A percentile compares a stretch with the other conserved stretches of the same genome.
Conservation (phyloP, 495 filamentous ascomycete species). For the Lophiostoma macrostomum region DNA sequence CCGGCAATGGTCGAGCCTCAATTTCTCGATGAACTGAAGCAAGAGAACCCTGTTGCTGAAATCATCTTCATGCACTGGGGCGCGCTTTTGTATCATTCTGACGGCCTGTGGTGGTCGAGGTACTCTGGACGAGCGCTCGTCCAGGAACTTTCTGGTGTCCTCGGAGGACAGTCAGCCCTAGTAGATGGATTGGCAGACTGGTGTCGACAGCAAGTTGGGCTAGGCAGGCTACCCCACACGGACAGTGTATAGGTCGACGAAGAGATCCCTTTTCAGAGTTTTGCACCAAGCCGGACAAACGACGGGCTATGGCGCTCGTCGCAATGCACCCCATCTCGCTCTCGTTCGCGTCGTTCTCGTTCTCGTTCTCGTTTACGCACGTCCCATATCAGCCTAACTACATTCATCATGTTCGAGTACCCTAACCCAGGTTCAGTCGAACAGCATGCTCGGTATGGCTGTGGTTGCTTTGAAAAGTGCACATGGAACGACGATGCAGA, state of each 20-base stretch:
- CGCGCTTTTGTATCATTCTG: neutral
- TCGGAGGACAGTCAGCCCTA: neutral
- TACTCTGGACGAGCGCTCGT: conserved; percentile 2
- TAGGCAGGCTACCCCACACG: neutral
- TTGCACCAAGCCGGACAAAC: neutral
- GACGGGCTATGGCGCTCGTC: too few relatives aligned
- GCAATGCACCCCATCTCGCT: too few relatives aligned
- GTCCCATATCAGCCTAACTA: too few relatives aligned
- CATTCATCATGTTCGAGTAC: too few relatives aligned
- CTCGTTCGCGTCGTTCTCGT: conserved; percentile 6
- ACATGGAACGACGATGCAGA: too few relatives aligned
- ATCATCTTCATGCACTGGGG: conserved; percentile 8
- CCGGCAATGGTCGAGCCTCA: neutral
- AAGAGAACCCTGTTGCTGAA: neutral
- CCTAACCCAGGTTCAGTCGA: too few relatives aligned
- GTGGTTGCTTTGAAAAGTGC: too few relatives aligned
- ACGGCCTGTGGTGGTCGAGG: conserved; percentile 3
- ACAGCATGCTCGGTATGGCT: too few relatives aligned
- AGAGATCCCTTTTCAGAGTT: neutral
- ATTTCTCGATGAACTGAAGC: neutral
- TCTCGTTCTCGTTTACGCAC: conserved; percentile 16
- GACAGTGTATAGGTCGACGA: too few relatives aligned
- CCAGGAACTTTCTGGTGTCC: neutral
- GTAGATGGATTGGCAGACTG: neutral
- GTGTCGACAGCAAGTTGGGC: conserved; percentile 2